Evolutionary conservation across 139 green algal genomes (phyloP).

Genomic region (Raphidocelis subcapitata): DNA sequence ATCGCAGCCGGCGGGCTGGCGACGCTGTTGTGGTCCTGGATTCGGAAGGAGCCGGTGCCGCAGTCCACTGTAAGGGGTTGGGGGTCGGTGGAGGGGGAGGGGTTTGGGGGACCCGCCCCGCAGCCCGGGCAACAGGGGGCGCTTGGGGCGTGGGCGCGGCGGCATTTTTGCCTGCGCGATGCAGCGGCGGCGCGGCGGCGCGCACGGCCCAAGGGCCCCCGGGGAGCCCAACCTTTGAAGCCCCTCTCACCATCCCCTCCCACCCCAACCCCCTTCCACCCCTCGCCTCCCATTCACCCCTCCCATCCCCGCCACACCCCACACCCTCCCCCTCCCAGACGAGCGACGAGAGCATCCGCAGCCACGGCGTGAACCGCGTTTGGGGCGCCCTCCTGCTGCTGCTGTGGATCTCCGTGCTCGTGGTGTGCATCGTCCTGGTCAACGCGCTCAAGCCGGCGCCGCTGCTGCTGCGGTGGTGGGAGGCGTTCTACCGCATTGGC

Average conservation of each 20-base stretch:
- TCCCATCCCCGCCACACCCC: background rate
- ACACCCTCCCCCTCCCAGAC: background rate
- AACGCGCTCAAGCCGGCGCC: background rate
- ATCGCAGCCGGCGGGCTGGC: slow-evolving; percentile 70
- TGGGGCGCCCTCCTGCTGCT: slow-evolving; percentile 54
- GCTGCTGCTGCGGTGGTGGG: slow-evolving; percentile 19
- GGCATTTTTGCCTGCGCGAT: too few species aligned
- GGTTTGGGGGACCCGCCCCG: too few species aligned
- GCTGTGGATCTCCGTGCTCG: slow-evolving; percentile 63
- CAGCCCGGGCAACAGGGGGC: too few species aligned
- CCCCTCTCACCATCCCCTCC: too few species aligned
- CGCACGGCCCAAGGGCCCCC: too few species aligned
- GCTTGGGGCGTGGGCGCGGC: too few species aligned
- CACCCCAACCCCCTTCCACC: too few species aligned
- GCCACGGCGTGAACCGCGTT: slow-evolving; percentile 58
- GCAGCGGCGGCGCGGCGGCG: too few species aligned
- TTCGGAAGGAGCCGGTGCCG: slow-evolving; percentile 37
- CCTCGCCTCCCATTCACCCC: too few species aligned
- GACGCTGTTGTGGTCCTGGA: slow-evolving; percentile 46
- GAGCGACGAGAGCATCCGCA: slow-evolving; percentile 44
- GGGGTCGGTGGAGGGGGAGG: background rate
- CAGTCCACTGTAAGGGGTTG: slow-evolving; percentile 9
- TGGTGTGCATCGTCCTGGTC: slow-evolving; percentile 36
- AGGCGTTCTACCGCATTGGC: slow-evolving; percentile 83
- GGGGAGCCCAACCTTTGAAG: too few species aligned